Conservation (phyloP, 1,284 basidiomycete genomes). For the Rhodotorula sp. region DNA sequence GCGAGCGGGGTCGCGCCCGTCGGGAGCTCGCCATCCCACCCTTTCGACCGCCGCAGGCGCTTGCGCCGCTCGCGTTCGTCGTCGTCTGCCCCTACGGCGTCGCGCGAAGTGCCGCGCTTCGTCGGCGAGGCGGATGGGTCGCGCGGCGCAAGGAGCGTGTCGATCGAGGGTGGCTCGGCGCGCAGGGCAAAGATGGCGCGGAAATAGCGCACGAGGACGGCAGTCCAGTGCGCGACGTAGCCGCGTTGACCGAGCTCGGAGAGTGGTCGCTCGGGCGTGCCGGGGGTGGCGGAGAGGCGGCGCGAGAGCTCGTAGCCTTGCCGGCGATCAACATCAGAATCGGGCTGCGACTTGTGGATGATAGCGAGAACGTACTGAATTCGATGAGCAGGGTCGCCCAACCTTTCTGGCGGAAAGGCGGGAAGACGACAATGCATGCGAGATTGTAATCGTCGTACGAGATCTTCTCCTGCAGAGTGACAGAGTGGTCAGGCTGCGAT, state of each 20-base stretch:
- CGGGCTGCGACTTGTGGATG: not conserved
- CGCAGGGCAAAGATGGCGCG: constrained; percentile 25
- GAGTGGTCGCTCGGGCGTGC: constrained; percentile 91
- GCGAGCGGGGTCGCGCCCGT: constrained; percentile 7
- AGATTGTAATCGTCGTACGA: constrained; percentile 97
- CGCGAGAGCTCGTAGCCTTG: constrained; percentile 91
- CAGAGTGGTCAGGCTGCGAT: not conserved
- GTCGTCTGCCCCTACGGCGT: not conserved
- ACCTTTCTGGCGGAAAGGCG: constrained; percentile 85
- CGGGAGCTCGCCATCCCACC: constrained; percentile 30
- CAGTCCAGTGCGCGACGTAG: constrained; percentile 89
- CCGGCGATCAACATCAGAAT: not conserved
- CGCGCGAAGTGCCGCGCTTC: constrained; percentile 1
- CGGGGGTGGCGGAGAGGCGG: constrained; percentile 66
- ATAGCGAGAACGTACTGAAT: constrained; percentile 69
- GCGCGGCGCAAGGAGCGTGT: constrained; percentile 7
- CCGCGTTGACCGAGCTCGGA: constrained; percentile 89
- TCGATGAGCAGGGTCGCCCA: constrained; percentile 97
- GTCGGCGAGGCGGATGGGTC: not conserved
- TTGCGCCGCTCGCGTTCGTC: constrained; percentile 6
- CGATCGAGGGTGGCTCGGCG: constrained; percentile 25
- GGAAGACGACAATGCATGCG: constrained; percentile 93
- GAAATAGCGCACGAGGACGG: constrained; percentile 79
- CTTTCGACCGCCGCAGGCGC: constrained; percentile 11
- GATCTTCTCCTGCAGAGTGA: constrained; percentile 73